Evolutionary conservation across 495 filamentous ascomycete species (phyloP).

Genomic region (Xylaria bambusicola): DNA sequence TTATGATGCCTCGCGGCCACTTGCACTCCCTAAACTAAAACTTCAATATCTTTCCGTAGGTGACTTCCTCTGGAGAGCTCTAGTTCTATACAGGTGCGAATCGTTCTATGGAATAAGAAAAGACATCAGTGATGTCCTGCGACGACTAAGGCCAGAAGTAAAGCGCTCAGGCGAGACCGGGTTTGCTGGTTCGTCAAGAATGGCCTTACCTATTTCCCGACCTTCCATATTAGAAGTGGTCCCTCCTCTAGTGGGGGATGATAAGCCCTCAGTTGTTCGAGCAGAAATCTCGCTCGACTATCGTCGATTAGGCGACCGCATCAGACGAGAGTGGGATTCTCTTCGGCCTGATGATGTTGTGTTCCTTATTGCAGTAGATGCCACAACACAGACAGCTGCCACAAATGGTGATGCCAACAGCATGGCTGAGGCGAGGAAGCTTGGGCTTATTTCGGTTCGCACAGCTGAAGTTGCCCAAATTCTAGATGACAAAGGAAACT

Average conservation of each 20-base stretch:
- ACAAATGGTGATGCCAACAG: constrained; percentile 55
- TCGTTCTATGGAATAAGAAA: constrained; percentile 92
- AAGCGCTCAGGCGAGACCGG: constrained; percentile 62
- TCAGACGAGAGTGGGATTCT: constrained; percentile 88
- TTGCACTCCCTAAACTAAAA: constrained; percentile 93
- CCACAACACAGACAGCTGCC: constrained; percentile 52
- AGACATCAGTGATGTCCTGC: constrained; percentile 80
- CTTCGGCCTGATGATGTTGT: constrained; percentile 87
- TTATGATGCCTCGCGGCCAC: constrained; percentile 84
- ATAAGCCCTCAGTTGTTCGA: constrained; percentile 79
- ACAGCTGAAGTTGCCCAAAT: constrained; percentile 87
- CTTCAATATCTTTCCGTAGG: constrained; percentile 93
- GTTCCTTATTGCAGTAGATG: constrained; percentile 77
- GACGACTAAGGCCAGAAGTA: constrained; percentile 72
- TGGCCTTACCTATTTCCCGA: constrained; percentile 85
- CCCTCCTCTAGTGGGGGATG: constrained; percentile 80
- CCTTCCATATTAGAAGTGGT: constrained; percentile 87
- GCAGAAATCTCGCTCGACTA: constrained; percentile 91
- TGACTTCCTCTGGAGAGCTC: constrained; percentile 92
- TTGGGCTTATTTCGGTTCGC: constrained; percentile 70
- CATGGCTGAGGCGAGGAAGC: constrained; percentile 55
- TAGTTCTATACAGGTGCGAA: constrained; percentile 86
- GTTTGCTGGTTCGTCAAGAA: constrained; percentile 86
- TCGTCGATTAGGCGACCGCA: constrained; percentile 68
- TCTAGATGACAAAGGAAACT: constrained; percentile 82